Conservation (phyloP, 768 basidiomycete genomes). For the Podaxis pistillaris region DNA sequence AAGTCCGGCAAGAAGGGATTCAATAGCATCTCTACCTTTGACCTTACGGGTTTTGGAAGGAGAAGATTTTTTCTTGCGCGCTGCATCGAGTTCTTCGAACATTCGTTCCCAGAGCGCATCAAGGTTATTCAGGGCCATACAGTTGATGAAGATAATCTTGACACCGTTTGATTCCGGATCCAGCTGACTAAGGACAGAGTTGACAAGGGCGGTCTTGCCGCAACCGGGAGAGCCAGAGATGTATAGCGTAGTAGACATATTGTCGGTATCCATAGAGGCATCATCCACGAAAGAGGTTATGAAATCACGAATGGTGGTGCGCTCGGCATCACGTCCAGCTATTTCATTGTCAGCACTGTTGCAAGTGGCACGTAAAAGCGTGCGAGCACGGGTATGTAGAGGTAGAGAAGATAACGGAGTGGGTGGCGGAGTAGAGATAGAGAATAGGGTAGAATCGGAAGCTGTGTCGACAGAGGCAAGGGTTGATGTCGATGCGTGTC, state of each 20-base stretch:
- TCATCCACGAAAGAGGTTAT: conserved; percentile 50
- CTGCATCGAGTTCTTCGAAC: conserved; percentile 48
- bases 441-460: conserved; percentile 37
- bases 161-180: conserved; percentile 36
- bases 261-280: conserved; percentile 22
- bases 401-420: conserved; percentile 55
- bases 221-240: conserved; percentile 93
- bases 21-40: conserved; percentile 49
- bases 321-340: conserved; percentile 69
- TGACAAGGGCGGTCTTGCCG: conserved; percentile 86
- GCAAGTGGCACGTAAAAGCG: conserved; percentile 70
- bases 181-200: conserved; percentile 52
- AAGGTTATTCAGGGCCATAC: conserved; percentile 71
- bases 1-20: conserved; percentile 40
- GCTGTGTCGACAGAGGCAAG: conserved; percentile 45
- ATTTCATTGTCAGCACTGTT: conserved; percentile 51
- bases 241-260: conserved; percentile 57
- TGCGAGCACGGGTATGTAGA: conserved; percentile 59
- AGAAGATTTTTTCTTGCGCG: conserved; percentile 33
- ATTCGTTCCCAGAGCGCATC: conserved; percentile 73
- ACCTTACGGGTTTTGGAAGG: conserved; percentile 31
- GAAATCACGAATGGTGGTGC: conserved; percentile 56
- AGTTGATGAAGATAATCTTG: conserved; percentile 65
- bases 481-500: conserved; percentile 48
- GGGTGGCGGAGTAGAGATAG: conserved; percentile 59